Evolutionary conservation across 2,329 filamentous ascomycete genomes (phyloP).

Genomic region (Colletotrichum neosansevieriae): DNA sequence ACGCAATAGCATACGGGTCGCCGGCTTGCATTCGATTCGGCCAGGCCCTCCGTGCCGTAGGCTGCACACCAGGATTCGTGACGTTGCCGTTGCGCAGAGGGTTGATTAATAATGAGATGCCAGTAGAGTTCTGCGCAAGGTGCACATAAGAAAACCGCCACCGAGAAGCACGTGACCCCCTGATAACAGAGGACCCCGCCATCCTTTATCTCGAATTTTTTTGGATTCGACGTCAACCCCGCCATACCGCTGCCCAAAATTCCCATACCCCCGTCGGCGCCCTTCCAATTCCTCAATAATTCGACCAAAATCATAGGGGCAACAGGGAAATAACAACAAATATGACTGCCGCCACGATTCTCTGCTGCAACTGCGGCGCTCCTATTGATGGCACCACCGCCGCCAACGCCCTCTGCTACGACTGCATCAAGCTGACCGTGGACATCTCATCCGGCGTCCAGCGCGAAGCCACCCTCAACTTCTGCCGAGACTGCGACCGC

Average conservation of each 20-base stretch:
- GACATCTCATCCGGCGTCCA: slow-evolving; percentile 94
- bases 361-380: slow-evolving; percentile 97
- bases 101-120: not conserved
- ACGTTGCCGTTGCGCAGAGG: not conserved
- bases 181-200: slow-evolving; percentile 30
- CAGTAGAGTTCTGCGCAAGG: no score
- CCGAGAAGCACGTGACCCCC: slow-evolving; percentile 12
- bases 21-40: not conserved
- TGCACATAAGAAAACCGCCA: not conserved
- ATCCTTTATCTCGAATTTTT: slow-evolving; percentile 32
- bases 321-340: not conserved
- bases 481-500: slow-evolving; percentile 93
- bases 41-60: not conserved
- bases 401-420: slow-evolving; percentile 90
- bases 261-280: slow-evolving; percentile 15
- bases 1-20: no score
- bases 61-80: slow-evolving; percentile 11
- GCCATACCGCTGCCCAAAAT: slow-evolving; percentile 30
- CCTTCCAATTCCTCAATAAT: not conserved
- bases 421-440: slow-evolving; percentile 94
- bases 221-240: slow-evolving; percentile 31
- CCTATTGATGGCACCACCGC: slow-evolving; percentile 92
- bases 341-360: slow-evolving; percentile 63
- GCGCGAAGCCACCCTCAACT: slow-evolving; percentile 89
- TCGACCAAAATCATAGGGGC: slow-evolving; percentile 9